A percentile compares a stretch with the other conserved stretches of the same genome.
Evolutionary conservation across 495 filamentous ascomycete species (phyloP).

Genomic region (Neurospora sp.): DNA sequence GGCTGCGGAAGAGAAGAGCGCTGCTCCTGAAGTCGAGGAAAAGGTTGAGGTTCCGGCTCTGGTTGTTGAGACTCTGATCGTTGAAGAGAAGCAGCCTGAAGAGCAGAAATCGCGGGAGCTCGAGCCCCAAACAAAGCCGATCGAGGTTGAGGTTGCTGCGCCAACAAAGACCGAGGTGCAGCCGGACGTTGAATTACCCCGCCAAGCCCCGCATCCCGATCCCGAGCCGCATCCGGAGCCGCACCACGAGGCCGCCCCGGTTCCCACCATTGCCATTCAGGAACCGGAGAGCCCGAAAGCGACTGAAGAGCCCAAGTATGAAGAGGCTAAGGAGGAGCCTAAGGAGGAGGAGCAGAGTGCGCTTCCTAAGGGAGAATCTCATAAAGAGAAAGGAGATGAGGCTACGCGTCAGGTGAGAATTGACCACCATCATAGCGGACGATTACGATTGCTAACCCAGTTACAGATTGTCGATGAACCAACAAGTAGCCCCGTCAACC

Average conservation of each 20-base stretch:
- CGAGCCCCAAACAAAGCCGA: neutral
- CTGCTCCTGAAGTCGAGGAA: neutral
- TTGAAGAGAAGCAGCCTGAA: conserved; percentile 12
- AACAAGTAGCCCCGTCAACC: neutral
- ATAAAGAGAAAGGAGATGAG: neutral
- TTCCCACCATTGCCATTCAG: neutral
- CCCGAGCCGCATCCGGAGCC: neutral
- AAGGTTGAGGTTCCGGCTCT: conserved; percentile 1
- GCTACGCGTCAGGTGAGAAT: neutral
- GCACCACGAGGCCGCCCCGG: neutral
- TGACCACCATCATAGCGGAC: neutral
- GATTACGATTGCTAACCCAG: neutral
- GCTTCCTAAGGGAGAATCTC: neutral
- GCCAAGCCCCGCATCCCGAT: neutral
- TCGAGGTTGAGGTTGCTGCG: conserved; percentile 6
- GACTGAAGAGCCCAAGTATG: neutral
- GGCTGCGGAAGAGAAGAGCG: neutral
- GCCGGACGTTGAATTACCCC: neutral
- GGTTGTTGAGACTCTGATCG: conserved; percentile 1
- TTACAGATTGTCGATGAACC: neutral
- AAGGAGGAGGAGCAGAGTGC: conserved; percentile 21
- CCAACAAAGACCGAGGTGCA: neutral
- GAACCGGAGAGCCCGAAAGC: neutral
- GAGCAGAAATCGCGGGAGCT: conserved; percentile 16
- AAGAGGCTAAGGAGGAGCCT: conserved; percentile 6